Evolutionary conservation across 202 grass and related monocot genomes (phyloP).

Genomic region (Brachypodium distachyon): DNA sequence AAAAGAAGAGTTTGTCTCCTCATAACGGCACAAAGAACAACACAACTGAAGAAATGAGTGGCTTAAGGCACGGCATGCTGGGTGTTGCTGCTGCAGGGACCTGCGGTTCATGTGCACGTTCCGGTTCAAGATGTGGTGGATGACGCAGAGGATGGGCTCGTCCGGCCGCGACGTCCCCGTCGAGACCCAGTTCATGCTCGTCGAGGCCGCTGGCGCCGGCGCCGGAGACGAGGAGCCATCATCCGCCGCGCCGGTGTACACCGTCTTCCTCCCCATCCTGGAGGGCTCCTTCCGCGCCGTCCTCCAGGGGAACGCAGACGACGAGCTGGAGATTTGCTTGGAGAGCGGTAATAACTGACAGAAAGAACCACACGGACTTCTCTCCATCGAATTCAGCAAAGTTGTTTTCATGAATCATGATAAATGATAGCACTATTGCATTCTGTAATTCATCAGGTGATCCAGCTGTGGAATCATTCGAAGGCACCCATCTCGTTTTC

Average conservation of each 20-base stretch:
- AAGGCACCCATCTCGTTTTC: conserved; percentile 67
- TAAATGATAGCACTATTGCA: background rate
- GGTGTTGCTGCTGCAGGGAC: conserved; percentile 36
- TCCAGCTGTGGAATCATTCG: conserved; percentile 51
- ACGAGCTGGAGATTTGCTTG: conserved; percentile 80
- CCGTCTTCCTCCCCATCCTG: conserved; percentile 64
- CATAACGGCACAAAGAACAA: no score
- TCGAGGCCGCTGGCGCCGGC: conserved; percentile 33
- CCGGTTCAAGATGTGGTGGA: conserved; percentile 94
- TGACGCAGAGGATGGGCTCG: conserved; percentile 78
- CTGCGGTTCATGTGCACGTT: conserved; percentile 76
- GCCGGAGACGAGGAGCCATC: conserved; percentile 1
- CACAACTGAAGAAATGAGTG: background rate
- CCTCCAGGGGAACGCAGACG: conserved; percentile 60
- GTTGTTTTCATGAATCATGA: background rate
- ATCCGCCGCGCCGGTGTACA: conserved; percentile 43
- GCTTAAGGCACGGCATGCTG: background rate
- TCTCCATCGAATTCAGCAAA: background rate
- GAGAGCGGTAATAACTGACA: conserved; percentile 55
- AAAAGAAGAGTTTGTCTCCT: background rate
- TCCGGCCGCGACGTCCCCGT: conserved; percentile 56
- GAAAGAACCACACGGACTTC: background rate
- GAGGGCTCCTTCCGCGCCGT: conserved; percentile 69
- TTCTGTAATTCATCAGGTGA: conserved; percentile 30
- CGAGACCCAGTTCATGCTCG: conserved; percentile 75